These are phyloP conservation scores for Colletotrichum sansevieriae DNA, from an alignment of 2,329 filamentous ascomycete species.

Conservation along the genomic window DNA sequence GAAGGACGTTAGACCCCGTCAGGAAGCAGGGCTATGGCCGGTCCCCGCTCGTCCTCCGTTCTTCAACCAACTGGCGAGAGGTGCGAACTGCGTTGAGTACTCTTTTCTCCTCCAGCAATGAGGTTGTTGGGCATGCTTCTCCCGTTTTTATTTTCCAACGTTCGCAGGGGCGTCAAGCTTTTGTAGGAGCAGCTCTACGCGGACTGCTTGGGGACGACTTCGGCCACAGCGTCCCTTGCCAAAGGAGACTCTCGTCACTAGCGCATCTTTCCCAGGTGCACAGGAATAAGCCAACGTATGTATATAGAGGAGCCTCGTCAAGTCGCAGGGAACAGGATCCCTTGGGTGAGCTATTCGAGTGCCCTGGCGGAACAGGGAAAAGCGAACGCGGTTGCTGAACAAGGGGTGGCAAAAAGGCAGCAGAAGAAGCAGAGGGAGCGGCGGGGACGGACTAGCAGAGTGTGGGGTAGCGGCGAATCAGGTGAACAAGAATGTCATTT, in stretches of 20 bases:
- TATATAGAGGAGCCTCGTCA: no score
- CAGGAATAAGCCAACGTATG: no score
- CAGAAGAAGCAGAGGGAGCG: neutral
- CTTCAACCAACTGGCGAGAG: neutral
- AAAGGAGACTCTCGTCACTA: no score
- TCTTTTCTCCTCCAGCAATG: constrained; percentile 12
- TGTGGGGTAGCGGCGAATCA: constrained; percentile 44
- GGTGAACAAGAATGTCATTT: constrained; percentile 12
- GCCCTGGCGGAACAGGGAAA: no score
- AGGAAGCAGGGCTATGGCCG: constrained; percentile 9
- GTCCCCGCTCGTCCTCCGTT: constrained; percentile 4
- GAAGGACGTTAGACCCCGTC: no score
- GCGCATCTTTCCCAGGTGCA: no score
- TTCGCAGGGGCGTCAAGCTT: constrained; percentile 1
- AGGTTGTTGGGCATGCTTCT: neutral
- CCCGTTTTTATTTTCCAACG: neutral
- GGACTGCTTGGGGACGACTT: constrained; percentile 8
- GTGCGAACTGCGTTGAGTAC: neutral
- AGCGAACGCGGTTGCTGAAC: no score
- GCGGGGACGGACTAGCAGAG: constrained; percentile 26
- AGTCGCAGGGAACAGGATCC: no score
- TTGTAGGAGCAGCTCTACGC: constrained; percentile 6
- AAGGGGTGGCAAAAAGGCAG: no score
- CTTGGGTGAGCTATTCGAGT: no score
- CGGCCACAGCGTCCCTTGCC: no score